phyloP scores from a whole-genome alignment of 495 filamentous ascomycete genomes.

The Halenospora varia region DNA sequence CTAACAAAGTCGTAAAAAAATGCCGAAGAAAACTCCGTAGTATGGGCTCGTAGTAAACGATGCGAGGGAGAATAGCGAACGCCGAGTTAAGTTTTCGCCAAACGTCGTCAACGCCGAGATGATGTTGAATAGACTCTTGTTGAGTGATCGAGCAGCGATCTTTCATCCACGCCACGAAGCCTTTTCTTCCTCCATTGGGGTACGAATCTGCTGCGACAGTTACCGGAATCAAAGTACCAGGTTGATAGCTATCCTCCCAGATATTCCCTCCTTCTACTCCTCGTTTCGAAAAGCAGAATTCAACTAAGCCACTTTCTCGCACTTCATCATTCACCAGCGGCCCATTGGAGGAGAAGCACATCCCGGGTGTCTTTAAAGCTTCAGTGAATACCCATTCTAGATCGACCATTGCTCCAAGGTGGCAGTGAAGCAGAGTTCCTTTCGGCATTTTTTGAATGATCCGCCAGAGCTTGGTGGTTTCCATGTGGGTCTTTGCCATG shows the following conservation, averaged over 20 bases:
- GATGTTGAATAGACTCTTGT: constrained; percentile 70
- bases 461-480: constrained; percentile 74
- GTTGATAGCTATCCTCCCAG: constrained; percentile 58
- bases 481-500: constrained; percentile 73
- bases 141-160: constrained; percentile 61
- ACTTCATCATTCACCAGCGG: constrained; percentile 6
- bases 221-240: constrained; percentile 50
- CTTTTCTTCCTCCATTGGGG: constrained; percentile 60
- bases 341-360: constrained; percentile 57
- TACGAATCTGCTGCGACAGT: constrained; percentile 63
- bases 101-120: constrained; percentile 70
- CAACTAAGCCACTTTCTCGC: neutral
- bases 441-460: constrained; percentile 86
- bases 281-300: neutral
- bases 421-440: constrained; percentile 79
- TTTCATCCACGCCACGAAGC: constrained; percentile 73
- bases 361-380: constrained; percentile 66
- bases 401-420: constrained; percentile 85
- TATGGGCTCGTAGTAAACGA: constrained; percentile 87
- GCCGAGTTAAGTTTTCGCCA: constrained; percentile 70
- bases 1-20: constrained; percentile 59
- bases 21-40: constrained; percentile 69
- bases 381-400: constrained; percentile 68
- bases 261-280: constrained; percentile 34
- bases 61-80: constrained; percentile 62